Evolutionary conservation across 768 basidiomycete species (phyloP), one percentile per base, ranked within the genome.

Genomic region (Trametes cingulata): DNA sequence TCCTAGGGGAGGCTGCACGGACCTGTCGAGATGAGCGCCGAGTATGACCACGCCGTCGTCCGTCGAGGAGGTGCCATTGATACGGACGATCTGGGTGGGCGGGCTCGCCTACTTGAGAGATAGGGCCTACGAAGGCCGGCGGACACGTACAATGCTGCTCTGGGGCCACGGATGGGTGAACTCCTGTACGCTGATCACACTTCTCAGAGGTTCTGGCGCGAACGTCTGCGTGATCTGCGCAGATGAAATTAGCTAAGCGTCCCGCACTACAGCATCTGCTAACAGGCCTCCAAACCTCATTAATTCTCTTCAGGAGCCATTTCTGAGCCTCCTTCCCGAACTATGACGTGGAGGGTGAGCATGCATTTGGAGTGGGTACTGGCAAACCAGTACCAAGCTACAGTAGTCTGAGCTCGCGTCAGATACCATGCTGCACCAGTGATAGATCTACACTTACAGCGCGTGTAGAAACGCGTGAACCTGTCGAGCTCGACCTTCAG

Each of bases 131-230:
- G 29, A 5, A 17, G 33, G n/a, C 6, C 20, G 35, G 27, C 17
- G 29, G 52, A 24, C 7, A 71, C 85, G 60, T 69, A 89, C 86
- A 62, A 92, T 85, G 51, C 83, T 82, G 73, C 90, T 87, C 78
- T 97, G 95, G 10, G 87, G 87, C 94, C 93, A 95, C 2, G 84
- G 74, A 71, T 95, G 93, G 48, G 75, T 56, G 66, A 94, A 93
- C 71, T 93, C 92, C 25, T 78, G 75, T 57, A 93, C 72, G 6
- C 81, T 80, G 66, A 96, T 90, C 17, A 72, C 65, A 46, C 80
- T 67, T 45, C 75, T 81, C 49, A 93, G 74, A 33, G 79, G 77
- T 40, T 83, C 70, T 3, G 85, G 80, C 13, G 86, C 90, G 59
- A 76, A 83, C 65, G 86, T 70, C 36, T 74, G 64, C 2, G 91